A percentile compares a stretch with the other conserved stretches of the same genome.
These are phyloP conservation scores for Lactifluus echinatus DNA, from an alignment of 768 basidiomycete genomes.

Conservation along the genomic window DNA sequence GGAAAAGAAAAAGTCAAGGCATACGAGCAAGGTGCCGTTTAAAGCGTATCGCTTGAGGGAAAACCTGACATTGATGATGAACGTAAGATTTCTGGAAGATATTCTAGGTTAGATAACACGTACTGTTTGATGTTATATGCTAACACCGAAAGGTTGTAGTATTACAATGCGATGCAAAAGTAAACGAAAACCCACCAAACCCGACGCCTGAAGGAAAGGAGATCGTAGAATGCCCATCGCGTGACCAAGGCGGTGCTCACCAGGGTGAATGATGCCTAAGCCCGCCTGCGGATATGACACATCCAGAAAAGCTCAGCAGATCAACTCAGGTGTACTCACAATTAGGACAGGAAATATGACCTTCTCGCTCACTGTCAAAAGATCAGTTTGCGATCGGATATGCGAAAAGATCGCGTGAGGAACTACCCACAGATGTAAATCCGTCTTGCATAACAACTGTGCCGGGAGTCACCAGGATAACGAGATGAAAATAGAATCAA, in stretches of 20 bases:
- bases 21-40: constrained; percentile 28
- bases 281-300: constrained; percentile 22
- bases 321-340: background rate
- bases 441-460: constrained; percentile 4
- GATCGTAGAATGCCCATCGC: no score
- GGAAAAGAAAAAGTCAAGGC: constrained; percentile 4
- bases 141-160: constrained; percentile 18
- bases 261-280: constrained; percentile 35
- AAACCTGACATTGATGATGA: constrained; percentile 14
- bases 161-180: background rate
- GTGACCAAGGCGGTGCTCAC: no score
- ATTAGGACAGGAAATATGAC: background rate
- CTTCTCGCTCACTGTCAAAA: background rate
- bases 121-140: constrained; percentile 44
- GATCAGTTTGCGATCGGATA: background rate
- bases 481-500: background rate
- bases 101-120: constrained; percentile 6
- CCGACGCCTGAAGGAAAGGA: constrained; percentile 20
- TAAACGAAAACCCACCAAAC: constrained; percentile 19
- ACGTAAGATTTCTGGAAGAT: background rate
- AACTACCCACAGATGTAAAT: background rate
- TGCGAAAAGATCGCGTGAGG: background rate
- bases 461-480: background rate
- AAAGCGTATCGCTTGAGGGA: constrained; percentile 29
- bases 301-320: background rate